Percentiles rank a stretch among this genome's conserved stretches.
Conservation (phyloP, 768 basidiomycete species). For the Rhizopogon vesiculosus region DNA sequence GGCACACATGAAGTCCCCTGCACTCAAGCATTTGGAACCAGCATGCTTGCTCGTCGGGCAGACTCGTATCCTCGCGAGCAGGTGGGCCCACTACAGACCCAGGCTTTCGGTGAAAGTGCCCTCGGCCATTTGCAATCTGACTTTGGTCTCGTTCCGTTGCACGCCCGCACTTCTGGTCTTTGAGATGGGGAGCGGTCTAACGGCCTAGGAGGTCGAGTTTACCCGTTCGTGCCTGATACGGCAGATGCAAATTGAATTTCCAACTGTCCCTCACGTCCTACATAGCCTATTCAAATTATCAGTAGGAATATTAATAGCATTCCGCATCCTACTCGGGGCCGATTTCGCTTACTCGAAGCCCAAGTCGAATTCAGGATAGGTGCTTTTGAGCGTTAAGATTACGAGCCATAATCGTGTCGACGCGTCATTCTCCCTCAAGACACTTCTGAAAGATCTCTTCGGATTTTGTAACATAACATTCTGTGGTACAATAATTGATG, state of each 20-base stretch:
- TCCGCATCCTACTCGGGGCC: too few relatives aligned
- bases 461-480: not conserved
- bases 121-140: slow-evolving; percentile 15
- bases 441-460: too few relatives aligned
- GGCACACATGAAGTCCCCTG: slow-evolving; percentile 6
- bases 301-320: too few relatives aligned
- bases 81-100: slow-evolving; percentile 25
- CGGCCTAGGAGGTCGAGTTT: not conserved
- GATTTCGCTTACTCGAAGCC: not conserved
- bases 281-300: too few relatives aligned
- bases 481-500: not conserved
- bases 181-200: not conserved
- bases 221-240: not conserved
- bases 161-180: not conserved
- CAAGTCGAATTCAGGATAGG: not conserved
- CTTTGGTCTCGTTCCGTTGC: not conserved
- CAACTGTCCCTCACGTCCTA: too few relatives aligned
- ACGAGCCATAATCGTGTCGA: not conserved
- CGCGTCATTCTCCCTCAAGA: not conserved
- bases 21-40: slow-evolving; percentile 31
- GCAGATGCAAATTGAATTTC: not conserved
- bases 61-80: not conserved
- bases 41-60: slow-evolving; percentile 18
- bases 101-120: slow-evolving; percentile 37
- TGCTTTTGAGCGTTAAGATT: not conserved